phyloP scores from a whole-genome alignment of 805 yeast genomes.

The Brettanomyces nanus region DNA sequence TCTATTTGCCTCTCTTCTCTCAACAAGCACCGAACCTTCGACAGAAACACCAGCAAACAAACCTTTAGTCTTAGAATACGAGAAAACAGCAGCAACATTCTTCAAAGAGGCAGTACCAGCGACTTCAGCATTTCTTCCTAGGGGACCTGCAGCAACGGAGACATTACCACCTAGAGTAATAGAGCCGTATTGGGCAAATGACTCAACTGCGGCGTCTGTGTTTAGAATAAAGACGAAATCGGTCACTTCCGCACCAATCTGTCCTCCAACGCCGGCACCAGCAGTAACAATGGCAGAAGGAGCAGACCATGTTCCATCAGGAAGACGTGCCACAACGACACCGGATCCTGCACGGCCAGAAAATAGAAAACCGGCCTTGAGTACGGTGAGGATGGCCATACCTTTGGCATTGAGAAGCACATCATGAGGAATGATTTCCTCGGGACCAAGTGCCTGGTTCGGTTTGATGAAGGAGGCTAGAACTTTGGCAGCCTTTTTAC shows the following conservation, averaged over 20 bases:
- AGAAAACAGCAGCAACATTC: slow-evolving; percentile 81
- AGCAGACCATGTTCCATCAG: slow-evolving; percentile 96
- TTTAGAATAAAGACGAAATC: slow-evolving; percentile 93
- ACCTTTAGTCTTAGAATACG: slow-evolving; percentile 95
- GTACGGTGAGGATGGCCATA: slow-evolving; percentile 82
- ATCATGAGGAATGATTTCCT: slow-evolving; percentile 81
- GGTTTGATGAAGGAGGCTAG: slow-evolving; percentile 89
- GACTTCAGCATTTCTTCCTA: slow-evolving; percentile 96
- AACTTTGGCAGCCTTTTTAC: slow-evolving; percentile 87
- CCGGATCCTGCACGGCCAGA: slow-evolving; percentile 98
- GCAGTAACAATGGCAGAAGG: slow-evolving; percentile 94
- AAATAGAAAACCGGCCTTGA: slow-evolving; percentile 92
- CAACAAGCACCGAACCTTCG: slow-evolving; percentile 94
- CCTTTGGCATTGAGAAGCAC: slow-evolving; percentile 88
- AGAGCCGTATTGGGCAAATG: slow-evolving; percentile 91
- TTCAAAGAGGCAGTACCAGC: slow-evolving; percentile 89
- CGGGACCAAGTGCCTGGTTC: slow-evolving; percentile 86
- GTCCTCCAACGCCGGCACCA: slow-evolving; percentile 99
- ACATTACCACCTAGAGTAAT: slow-evolving; percentile 92
- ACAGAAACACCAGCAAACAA: slow-evolving; percentile 94
- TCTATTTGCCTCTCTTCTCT: slow-evolving; percentile 93
- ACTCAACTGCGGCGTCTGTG: slow-evolving; percentile 78
- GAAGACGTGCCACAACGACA: slow-evolving; percentile 84
- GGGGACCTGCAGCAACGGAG: slow-evolving; percentile 94
- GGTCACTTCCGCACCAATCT: slow-evolving; percentile 91